phyloP scores from a whole-genome alignment of 2,329 filamentous ascomycete genomes.

The Ophiocordyceps camponoti-saundersi region DNA sequence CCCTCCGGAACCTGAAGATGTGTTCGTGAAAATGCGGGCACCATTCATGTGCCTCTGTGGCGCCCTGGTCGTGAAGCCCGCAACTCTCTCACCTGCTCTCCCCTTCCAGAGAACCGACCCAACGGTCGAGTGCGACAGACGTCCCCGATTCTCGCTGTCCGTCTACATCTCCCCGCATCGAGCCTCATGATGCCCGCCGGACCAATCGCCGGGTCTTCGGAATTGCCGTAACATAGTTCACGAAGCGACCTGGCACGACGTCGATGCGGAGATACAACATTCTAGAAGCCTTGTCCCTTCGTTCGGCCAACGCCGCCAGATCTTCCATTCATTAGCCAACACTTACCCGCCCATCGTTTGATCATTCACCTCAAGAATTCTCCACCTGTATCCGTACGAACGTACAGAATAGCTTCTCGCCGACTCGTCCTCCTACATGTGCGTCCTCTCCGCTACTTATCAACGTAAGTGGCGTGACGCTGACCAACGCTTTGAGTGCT shows the following conservation, averaged over 20 bases:
- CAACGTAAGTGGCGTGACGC: not conserved
- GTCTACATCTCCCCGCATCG: not conserved
- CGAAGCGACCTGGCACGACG: not conserved
- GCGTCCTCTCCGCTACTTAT: not conserved
- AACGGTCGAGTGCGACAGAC: too few species aligned
- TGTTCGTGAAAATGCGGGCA: conserved; percentile 4
- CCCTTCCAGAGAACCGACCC: not conserved
- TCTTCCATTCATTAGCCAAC: too few species aligned
- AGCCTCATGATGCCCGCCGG: too few species aligned
- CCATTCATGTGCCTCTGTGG: conserved; percentile 10
- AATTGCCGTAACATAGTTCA: not conserved
- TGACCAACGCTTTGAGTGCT: not conserved
- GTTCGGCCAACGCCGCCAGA: too few species aligned
- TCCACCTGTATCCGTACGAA: too few species aligned
- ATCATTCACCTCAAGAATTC: too few species aligned
- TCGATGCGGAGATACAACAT: too few species aligned
- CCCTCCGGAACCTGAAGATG: not conserved
- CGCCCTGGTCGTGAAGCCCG: not conserved
- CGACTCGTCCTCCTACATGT: too few species aligned
- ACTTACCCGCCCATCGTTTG: too few species aligned
- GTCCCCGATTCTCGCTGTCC: not conserved
- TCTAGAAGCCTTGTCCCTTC: too few species aligned
- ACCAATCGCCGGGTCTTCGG: not conserved
- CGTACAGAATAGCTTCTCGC: too few species aligned
- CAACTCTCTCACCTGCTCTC: not conserved